Evolutionary conservation across 495 filamentous ascomycete species (phyloP).

Genomic region (Neurospora sp.): DNA sequence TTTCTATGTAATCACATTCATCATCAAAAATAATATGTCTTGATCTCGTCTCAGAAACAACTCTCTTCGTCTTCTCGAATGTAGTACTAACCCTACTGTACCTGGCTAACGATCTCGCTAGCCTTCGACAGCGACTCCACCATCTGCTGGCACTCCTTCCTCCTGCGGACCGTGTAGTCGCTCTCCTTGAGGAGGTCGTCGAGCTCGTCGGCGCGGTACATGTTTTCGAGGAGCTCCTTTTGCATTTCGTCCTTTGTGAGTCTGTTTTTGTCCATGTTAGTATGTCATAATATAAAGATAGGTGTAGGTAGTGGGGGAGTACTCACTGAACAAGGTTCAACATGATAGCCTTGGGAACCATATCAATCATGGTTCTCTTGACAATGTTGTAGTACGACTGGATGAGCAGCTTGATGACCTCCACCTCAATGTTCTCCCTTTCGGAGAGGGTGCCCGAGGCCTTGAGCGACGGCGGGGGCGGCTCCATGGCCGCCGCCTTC

Average conservation of each 20-base stretch:
- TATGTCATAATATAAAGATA: not conserved
- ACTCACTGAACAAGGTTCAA: conserved; percentile 84
- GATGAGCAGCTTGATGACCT: conserved; percentile 97
- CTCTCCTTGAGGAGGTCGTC: conserved; percentile 96
- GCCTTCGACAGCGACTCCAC: conserved; percentile 83
- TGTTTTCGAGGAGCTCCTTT: conserved; percentile 90
- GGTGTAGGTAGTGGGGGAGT: not conserved
- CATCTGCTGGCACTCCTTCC: conserved; percentile 99
- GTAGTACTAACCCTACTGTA: conserved; percentile 50
- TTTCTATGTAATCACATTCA: not conserved
- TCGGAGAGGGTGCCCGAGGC: conserved; percentile 87
- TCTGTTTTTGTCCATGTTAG: conserved; percentile 32
- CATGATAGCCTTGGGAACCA: conserved; percentile 99
- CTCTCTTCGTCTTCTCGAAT: not conserved
- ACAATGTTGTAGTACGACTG: conserved; percentile 97
- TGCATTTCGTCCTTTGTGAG: conserved; percentile 99
- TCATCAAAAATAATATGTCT: not conserved
- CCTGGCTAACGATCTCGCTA: conserved; percentile 93
- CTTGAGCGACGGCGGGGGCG: conserved; percentile 86
- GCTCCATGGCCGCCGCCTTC: conserved; percentile 98
- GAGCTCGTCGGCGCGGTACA: conserved; percentile 83
- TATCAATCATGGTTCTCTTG: conserved; percentile 96
- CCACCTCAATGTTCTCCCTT: conserved; percentile 87
- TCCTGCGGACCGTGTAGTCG: conserved; percentile 87
- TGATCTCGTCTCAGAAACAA: not conserved